Evolutionary conservation across 2,329 filamentous ascomycete genomes (phyloP), one percentile per base, ranked within the genome.

Genomic region (Colletotrichum sojae): DNA sequence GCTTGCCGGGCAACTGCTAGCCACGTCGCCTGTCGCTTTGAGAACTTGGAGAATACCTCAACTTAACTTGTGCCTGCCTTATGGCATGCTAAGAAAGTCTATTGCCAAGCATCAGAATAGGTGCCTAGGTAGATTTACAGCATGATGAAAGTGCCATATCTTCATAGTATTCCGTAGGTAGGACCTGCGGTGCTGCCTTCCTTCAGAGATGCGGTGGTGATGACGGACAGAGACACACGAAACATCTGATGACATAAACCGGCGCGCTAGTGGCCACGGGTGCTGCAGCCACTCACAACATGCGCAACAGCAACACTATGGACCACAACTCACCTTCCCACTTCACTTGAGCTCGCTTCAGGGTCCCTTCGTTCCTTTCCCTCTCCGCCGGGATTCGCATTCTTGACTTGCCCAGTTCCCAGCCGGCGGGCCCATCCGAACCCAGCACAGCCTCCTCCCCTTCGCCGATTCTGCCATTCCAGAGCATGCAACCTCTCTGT

Each of bases 211-310:
- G 40, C 12, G 57, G 48, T 40, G 57, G 48, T 40, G 57, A 46
- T 46, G 58, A 51, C 27, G n/a, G 12, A 22, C 48, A 43, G 48
- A 65, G 43, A n/a, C 31, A 65, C 40, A 40, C 54, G 62, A 69
- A 69, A 61, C 67, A 69, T 61, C 36, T 61, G 62, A 69, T 69
- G 67, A 67, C 67, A 69, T 66, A 69, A 69, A 52, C 62, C 43
- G 8, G 54, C 66, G 54, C 66, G 49, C 66, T 48, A 69, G 65
- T 46, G 12, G 20, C 46, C 46, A n/a, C 22, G n/a, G 40, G 8
- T 16, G 18, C 25, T 25, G 55, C 27, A 63, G 54, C 65, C 65
- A 68, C 39, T 64, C 65, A 64, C 18, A 59, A 22, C 39, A 18
- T 39, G 27, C 39, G 52, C 60, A 67, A 31, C 65, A 53, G 25